Evolutionary conservation across 257 asterid genomes (phyloP).

Genomic region (Nicotiana tomentosiformis): DNA sequence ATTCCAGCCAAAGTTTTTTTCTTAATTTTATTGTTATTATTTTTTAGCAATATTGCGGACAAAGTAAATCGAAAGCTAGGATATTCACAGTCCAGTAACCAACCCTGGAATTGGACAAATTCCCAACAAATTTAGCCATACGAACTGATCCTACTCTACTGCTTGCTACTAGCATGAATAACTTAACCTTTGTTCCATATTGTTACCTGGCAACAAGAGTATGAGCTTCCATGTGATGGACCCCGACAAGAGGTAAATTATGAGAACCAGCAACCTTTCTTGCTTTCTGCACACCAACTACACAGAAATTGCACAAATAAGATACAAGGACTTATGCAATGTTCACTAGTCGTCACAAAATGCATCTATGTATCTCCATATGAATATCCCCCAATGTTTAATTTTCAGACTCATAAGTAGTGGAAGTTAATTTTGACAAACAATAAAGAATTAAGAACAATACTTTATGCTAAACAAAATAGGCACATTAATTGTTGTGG

Average conservation of each 20-base stretch:
- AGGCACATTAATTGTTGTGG: not conserved
- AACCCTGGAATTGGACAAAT: not conserved
- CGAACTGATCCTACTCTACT: not conserved
- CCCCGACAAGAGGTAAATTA: slow-evolving; percentile 74
- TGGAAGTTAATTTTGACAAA: not conserved
- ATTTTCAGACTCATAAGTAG: not conserved
- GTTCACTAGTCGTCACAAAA: not conserved
- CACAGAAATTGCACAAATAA: slow-evolving; percentile 18
- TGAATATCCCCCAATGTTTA: not conserved
- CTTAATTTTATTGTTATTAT: not conserved
- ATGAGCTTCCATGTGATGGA: slow-evolving; percentile 51
- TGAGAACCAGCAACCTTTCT: slow-evolving; percentile 75
- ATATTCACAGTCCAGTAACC: not conserved
- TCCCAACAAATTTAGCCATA: not conserved
- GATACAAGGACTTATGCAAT: not conserved
- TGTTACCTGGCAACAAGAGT: slow-evolving; percentile 88
- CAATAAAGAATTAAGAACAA: not conserved
- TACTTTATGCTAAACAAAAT: not conserved
- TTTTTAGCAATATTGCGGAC: not conserved
- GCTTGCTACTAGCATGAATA: not conserved
- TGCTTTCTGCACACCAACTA: slow-evolving; percentile 97
- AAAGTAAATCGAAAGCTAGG: not conserved
- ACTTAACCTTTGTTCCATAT: not conserved
- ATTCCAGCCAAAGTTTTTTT: not conserved
- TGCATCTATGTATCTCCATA: not conserved